These are phyloP conservation scores for Nitzschia sp. DNA, from an alignment of 108 stramenopile genomes.

Conservation along the genomic window DNA sequence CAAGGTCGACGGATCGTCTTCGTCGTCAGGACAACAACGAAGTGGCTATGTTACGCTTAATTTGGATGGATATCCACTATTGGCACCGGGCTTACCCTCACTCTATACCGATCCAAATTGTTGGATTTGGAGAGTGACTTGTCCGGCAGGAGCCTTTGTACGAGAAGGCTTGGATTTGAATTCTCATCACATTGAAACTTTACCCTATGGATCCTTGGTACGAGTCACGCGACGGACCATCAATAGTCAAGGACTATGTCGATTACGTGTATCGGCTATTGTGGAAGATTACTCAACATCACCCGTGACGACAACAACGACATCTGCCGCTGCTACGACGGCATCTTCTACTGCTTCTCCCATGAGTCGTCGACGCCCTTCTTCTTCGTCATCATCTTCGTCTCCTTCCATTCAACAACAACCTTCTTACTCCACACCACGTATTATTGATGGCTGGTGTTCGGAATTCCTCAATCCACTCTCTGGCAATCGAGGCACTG, in stretches of 20 bases:
- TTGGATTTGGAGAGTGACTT: slow-evolving; percentile 74
- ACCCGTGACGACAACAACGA: not conserved
- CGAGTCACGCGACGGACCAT: slow-evolving; percentile 64
- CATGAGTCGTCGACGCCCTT: not conserved
- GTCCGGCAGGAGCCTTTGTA: slow-evolving; percentile 78
- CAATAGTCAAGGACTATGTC: slow-evolving; percentile 74
- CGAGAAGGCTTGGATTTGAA: slow-evolving; percentile 78
- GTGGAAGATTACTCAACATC: not conserved
- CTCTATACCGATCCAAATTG: slow-evolving; percentile 34
- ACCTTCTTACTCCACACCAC: not conserved
- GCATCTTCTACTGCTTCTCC: not conserved
- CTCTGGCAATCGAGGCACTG: slow-evolving; percentile 74
- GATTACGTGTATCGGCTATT: slow-evolving; percentile 48
- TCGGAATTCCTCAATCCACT: slow-evolving; percentile 88
- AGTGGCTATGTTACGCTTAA: slow-evolving; percentile 50
- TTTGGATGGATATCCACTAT: slow-evolving; percentile 58
- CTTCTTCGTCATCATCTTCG: not conserved
- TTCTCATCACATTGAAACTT: slow-evolving; percentile 52
- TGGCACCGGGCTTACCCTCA: slow-evolving; percentile 58
- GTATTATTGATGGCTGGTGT: slow-evolving; percentile 72
- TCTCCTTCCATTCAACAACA: not conserved
- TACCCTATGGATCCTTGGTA: slow-evolving; percentile 73
- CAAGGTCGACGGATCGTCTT: slow-evolving; percentile 32
- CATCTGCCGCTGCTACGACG: not conserved
- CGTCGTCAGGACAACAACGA: not conserved